Conservation (phyloP, 805 yeast genomes). For the Limtongozyma cylindracea region DNA sequence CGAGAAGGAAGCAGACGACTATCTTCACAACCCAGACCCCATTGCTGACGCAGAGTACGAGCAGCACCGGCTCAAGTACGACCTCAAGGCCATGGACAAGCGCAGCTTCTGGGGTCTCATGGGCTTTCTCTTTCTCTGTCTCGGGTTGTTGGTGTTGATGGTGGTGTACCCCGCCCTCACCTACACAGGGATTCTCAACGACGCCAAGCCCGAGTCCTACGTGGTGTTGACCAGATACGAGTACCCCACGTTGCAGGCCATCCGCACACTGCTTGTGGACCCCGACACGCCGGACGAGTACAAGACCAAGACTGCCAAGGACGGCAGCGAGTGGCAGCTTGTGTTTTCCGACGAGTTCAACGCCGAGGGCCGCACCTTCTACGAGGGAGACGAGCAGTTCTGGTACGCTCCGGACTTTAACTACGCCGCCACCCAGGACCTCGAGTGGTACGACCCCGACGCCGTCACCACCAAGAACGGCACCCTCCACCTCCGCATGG, state of each 20-base stretch:
- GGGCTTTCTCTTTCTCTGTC: constrained; percentile 29
- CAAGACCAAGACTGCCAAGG: constrained; percentile 19
- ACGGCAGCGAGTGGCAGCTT: constrained; percentile 24
- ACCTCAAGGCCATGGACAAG: constrained; percentile 39
- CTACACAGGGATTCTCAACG: constrained; percentile 33
- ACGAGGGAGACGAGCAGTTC: constrained; percentile 18
- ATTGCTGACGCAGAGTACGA: constrained; percentile 75
- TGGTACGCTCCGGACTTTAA: constrained; percentile 14
- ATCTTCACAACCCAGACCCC: constrained; percentile 89
- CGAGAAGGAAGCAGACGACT: constrained; percentile 89
- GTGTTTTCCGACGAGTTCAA: constrained; percentile 16
- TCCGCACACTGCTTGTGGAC: constrained; percentile 36
- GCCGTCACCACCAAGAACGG: constrained; percentile 15
- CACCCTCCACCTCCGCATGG: constrained; percentile 10
- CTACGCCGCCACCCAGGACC: constrained; percentile 15
- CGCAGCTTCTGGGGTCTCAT: constrained; percentile 32
- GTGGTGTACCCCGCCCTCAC: constrained; percentile 68
- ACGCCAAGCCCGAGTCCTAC: constrained; percentile 8
- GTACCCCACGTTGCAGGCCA: constrained; percentile 30
- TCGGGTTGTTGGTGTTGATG: constrained; percentile 46
- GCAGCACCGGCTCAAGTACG: constrained; percentile 35
- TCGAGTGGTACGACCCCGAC: constrained; percentile 19
- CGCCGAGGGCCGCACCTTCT: constrained; percentile 16
- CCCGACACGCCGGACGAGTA: constrained; percentile 43
- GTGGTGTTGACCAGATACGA: constrained; percentile 24